phyloP scores from a whole-genome alignment of 345 rosid genomes.

The Hibiscus trionum region DNA sequence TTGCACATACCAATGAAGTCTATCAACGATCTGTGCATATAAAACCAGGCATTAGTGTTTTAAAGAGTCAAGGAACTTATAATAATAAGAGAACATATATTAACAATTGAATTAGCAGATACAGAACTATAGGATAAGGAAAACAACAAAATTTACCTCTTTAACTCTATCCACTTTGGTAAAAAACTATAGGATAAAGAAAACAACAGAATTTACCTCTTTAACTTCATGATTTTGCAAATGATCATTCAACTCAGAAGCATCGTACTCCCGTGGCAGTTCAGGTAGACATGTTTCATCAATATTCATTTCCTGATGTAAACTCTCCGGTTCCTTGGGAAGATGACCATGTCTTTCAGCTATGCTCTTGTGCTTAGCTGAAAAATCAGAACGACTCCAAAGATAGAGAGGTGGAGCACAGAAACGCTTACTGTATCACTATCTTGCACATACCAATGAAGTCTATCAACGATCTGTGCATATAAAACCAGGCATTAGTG shows the following conservation, averaged over 20 bases:
- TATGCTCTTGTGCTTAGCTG: conserved; percentile 42
- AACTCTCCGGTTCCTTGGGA: conserved; percentile 16
- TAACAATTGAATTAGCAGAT: too few relatives aligned
- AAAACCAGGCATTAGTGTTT: too few relatives aligned
- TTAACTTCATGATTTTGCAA: conserved; percentile 25
- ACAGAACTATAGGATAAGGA: too few relatives aligned
- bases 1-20: too few relatives aligned
- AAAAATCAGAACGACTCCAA: conserved; percentile 78
- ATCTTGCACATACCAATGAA: conserved; percentile 74
- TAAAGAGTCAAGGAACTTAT: too few relatives aligned
- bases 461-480: conserved; percentile 76
- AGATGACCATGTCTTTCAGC: conserved; percentile 56
- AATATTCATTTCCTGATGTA: conserved; percentile 8
- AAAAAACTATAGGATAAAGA: too few relatives aligned
- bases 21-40: too few relatives aligned
- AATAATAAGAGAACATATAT: too few relatives aligned
- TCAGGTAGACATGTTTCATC: conserved; percentile 16
- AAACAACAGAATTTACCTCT: too few relatives aligned
- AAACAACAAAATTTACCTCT: too few relatives aligned
- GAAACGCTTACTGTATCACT: conserved; percentile 72
- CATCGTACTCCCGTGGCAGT: conserved; percentile 19
- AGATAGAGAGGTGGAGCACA: conserved; percentile 55
- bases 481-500: conserved; percentile 7
- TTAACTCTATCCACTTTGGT: too few relatives aligned
- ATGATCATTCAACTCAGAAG: conserved; percentile 15